These are phyloP conservation scores for Aspergillus sp. DNA, from an alignment of 2,329 filamentous ascomycete genomes.

Conservation along the genomic window DNA sequence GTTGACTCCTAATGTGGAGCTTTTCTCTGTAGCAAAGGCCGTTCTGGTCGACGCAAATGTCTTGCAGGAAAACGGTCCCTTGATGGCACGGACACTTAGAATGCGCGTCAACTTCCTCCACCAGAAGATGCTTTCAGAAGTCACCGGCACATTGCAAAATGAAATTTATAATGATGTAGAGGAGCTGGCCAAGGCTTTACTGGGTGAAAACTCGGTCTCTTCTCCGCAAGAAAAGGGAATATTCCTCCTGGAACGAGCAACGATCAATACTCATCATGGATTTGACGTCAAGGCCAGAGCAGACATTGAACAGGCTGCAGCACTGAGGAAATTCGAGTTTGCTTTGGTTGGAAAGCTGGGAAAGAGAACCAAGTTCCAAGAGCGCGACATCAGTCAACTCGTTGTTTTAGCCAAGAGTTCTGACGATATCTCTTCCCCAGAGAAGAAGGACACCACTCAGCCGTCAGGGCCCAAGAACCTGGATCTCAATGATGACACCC, in stretches of 20 bases:
- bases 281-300: slow-evolving; percentile 69
- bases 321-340: slow-evolving; percentile 69
- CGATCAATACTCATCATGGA: slow-evolving; percentile 79
- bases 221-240: slow-evolving; percentile 53
- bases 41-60: slow-evolving; percentile 48
- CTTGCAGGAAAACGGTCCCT: slow-evolving; percentile 37
- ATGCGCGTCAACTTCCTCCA: slow-evolving; percentile 71
- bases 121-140: slow-evolving; percentile 62
- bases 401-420: slow-evolving; percentile 82
- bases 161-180: slow-evolving; percentile 57
- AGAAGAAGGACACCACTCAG: slow-evolving; percentile 16
- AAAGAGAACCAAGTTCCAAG: slow-evolving; percentile 49
- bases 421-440: slow-evolving; percentile 23
- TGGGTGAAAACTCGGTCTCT: slow-evolving; percentile 19
- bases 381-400: slow-evolving; percentile 65
- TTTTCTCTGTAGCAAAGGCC: slow-evolving; percentile 71
- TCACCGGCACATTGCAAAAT: slow-evolving; percentile 56
- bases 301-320: slow-evolving; percentile 64
- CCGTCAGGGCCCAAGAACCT: slow-evolving; percentile 60
- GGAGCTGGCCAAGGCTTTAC: slow-evolving; percentile 40
- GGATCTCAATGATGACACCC: slow-evolving; percentile 83
- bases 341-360: slow-evolving; percentile 81
- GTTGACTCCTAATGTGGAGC: slow-evolving; percentile 75
- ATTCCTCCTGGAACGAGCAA: slow-evolving; percentile 76
- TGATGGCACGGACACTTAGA: slow-evolving; percentile 53